These are phyloP conservation scores for Microbotryum lychnidis-dioicae DNA, from an alignment of 1,284 basidiomycete genomes.

Conservation along the genomic window DNA sequence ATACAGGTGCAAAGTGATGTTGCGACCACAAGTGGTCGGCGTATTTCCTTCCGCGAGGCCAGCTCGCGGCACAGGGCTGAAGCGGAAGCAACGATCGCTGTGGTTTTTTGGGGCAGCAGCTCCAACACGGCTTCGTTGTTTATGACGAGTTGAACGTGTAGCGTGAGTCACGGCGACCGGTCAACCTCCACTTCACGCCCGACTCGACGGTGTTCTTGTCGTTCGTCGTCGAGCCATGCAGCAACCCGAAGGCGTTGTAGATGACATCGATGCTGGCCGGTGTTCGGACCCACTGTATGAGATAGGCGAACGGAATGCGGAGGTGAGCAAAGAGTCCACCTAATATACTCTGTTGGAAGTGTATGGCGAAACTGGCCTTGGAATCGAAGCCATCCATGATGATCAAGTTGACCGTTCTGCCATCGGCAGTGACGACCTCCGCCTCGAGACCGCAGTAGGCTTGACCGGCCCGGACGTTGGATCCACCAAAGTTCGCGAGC, in stretches of 20 bases:
- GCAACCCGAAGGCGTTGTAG: slow-evolving; percentile 1
- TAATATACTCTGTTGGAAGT: too few species aligned
- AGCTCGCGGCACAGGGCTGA: too few species aligned
- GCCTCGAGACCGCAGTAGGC: slow-evolving; percentile 12
- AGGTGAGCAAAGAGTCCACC: slow-evolving; percentile 18
- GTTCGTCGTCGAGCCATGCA: slow-evolving; percentile 9
- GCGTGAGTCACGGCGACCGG: not conserved
- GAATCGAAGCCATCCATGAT: slow-evolving; percentile 28
- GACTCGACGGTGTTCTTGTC: slow-evolving; percentile 21
- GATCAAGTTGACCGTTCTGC: slow-evolving; percentile 8
- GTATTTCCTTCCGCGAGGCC: too few species aligned
- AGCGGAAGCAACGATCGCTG: too few species aligned
- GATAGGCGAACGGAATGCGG: slow-evolving; percentile 11
- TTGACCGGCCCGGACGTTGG: not conserved
- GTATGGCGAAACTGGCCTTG: not conserved
- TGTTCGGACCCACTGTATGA: too few species aligned
- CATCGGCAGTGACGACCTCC: slow-evolving; percentile 14
- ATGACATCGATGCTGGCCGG: too few species aligned
- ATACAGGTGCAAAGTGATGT: too few species aligned
- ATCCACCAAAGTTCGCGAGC: slow-evolving; percentile 21
- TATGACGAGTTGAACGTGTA: too few species aligned
- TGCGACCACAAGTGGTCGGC: too few species aligned
- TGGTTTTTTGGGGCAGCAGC: too few species aligned
- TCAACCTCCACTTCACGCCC: slow-evolving; percentile 5
- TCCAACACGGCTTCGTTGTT: too few species aligned